Percentiles rank a stretch among this genome's conserved stretches.
These are phyloP conservation scores for Hypoxylon sp. DNA, from an alignment of 2,329 filamentous ascomycete genomes.

Conservation along the genomic window DNA sequence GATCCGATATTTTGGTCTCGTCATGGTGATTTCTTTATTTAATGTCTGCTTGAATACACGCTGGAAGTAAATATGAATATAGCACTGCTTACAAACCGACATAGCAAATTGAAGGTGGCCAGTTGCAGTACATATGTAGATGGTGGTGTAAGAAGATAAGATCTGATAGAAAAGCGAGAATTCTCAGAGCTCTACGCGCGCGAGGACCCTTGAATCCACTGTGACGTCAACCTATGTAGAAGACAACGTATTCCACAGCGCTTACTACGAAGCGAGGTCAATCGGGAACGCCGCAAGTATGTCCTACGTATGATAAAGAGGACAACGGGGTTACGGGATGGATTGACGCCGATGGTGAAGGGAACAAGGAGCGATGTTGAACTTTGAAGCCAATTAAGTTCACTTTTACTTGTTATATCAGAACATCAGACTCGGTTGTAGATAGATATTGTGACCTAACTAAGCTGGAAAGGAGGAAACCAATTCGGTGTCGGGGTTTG, in stretches of 20 bases:
- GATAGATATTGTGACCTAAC: too few species aligned
- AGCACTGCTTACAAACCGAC: too few species aligned
- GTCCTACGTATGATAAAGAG: too few species aligned
- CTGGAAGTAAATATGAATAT: too few species aligned
- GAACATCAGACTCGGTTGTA: too few species aligned
- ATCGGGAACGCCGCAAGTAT: neutral
- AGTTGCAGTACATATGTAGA: too few species aligned
- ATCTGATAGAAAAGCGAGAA: constrained; percentile 4
- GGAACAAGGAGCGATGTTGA: neutral
- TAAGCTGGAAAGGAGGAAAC: too few species aligned
- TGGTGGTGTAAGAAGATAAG: constrained; percentile 2
- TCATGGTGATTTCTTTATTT: too few species aligned
- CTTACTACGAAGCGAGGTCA: constrained; percentile 3
- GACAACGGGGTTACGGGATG: constrained; percentile 11
- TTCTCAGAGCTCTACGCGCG: neutral
- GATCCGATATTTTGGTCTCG: too few species aligned
- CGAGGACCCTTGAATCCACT: constrained; percentile 15
- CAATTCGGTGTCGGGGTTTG: too few species aligned
- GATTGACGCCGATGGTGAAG: constrained; percentile 16
- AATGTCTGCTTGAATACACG: too few species aligned
- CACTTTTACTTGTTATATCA: neutral
- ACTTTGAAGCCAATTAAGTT: constrained; percentile 15
- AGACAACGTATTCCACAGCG: constrained; percentile 1
- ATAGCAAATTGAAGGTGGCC: too few species aligned
- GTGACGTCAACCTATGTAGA: constrained; percentile 17